Percentiles rank a stretch among this genome's conserved stretches.
phyloP scores from a whole-genome alignment of 371 early-diverging fungal genomes.

The Furculomyces boomerangus region DNA sequence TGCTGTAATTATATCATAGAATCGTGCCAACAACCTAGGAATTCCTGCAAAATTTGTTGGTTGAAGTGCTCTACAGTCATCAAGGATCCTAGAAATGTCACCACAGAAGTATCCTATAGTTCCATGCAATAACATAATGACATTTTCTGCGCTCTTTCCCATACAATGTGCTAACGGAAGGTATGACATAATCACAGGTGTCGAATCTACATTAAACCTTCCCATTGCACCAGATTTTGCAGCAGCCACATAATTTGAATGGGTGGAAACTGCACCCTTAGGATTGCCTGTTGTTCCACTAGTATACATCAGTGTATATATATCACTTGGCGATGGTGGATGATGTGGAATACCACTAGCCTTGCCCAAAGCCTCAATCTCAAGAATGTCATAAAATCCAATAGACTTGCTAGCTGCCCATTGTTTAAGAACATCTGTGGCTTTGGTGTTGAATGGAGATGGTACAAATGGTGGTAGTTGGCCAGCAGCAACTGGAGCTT shows the following conservation, averaged over 20 bases:
- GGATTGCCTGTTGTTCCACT: conserved; percentile 60
- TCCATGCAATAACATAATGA: conserved; percentile 30
- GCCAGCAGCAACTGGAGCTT: not conserved
- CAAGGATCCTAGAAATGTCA: conserved; percentile 48
- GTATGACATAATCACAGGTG: conserved; percentile 29
- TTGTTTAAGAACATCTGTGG: conserved; percentile 20
- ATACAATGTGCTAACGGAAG: conserved; percentile 82
- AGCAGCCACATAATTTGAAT: conserved; percentile 23
- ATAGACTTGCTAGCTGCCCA: conserved; percentile 26
- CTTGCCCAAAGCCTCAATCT: conserved; percentile 42
- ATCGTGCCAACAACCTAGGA: conserved; percentile 74
- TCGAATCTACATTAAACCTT: conserved; percentile 7
- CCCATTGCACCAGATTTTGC: conserved; percentile 8
- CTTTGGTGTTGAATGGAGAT: conserved; percentile 15
- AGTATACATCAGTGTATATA: conserved; percentile 95
- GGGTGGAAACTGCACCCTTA: conserved; percentile 28
- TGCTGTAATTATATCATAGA: conserved; percentile 60
- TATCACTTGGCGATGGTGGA: conserved; percentile 43
- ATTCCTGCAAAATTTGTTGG: conserved; percentile 81
- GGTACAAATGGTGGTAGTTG: conserved; percentile 17
- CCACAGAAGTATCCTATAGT: conserved; percentile 71
- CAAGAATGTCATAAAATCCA: conserved; percentile 25
- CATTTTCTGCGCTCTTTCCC: conserved; percentile 45
- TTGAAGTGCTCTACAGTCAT: conserved; percentile 58
- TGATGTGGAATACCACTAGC: conserved; percentile 16